Base-by-base conservation (phyloP, 306 rosid genomes). In the Clitoria ternatea region DNA sequence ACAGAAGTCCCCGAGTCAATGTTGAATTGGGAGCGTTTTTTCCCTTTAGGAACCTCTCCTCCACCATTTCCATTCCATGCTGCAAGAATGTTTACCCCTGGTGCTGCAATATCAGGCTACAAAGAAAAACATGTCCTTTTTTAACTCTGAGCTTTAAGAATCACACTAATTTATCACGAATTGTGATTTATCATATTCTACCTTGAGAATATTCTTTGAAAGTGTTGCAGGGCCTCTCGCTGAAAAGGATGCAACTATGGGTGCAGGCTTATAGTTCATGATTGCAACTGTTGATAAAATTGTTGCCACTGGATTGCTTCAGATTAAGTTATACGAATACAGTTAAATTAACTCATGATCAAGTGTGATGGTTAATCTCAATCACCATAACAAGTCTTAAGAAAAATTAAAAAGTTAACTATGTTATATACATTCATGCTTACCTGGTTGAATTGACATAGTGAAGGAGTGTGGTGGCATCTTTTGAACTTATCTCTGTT, bases 21-120 rank as follows among this genome's bases (percentile, higher is more conserved):
- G 52, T 84, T 84, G 78, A 67, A 90, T 1, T 2, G 76, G 0
- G 90, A 74, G 1, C 87, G 79, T 0, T 76, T 42, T 53, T 77
- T 65, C 5, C 88, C 89, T 43, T 67, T 40, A 0, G 80, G 87
- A 29, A 74, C 54, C 0, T 49, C n/a, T 0, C 6, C 23, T 2
- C 19, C 1, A 20, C 70, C 79, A 48, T 82, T 80, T 29, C 65
- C 92, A 13, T 29, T 75, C 97, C 97, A 94, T 29, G 98, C 90
- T 2, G 97, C 98, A 8, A 93, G 86, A 77, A 93, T 90, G 83
- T 78, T 24, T 19, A 83, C 98, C 45, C 98, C 97, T n/a, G 97
- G 98, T 54, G 96, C 98, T 45, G 97, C 59, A 40, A 93, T 84
- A 79, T 93, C 97, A 45, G 96, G 98, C 98, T 93, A 81, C 77